Percentiles rank a stretch among this genome's conserved stretches.
phyloP scores from a whole-genome alignment of 2,329 filamentous ascomycete genomes.

The Myrmaecium sp. region DNA sequence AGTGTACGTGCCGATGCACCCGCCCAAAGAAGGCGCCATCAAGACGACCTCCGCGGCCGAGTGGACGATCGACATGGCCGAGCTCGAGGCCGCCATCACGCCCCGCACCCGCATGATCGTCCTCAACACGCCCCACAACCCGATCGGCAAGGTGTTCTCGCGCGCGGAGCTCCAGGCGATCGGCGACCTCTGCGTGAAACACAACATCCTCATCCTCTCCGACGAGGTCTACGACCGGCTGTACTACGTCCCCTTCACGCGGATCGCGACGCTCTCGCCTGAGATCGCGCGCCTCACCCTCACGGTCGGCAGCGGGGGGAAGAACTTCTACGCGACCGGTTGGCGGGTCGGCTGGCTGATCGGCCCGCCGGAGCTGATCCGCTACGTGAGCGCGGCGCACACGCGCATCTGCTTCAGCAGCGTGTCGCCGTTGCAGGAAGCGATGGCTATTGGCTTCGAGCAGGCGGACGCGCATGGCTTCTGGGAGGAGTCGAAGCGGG shows the following conservation, averaged over 20 bases:
- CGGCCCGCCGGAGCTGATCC: constrained; percentile 72
- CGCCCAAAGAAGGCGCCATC: constrained; percentile 61
- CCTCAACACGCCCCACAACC: constrained; percentile 78
- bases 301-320: constrained; percentile 89
- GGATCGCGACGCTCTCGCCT: constrained; percentile 77
- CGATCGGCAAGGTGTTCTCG: constrained; percentile 89
- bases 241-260: constrained; percentile 88
- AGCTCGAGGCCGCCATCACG: constrained; percentile 68
- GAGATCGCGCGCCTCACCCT: constrained; percentile 78
- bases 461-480: constrained; percentile 71
- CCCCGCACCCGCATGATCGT: constrained; percentile 93
- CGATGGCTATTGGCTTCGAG: constrained; percentile 85
- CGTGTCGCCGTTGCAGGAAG: constrained; percentile 86
- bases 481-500: constrained; percentile 66
- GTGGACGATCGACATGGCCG: constrained; percentile 73
- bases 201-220: constrained; percentile 77
- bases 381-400: constrained; percentile 82
- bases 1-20: constrained; percentile 87
- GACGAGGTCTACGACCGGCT: constrained; percentile 73
- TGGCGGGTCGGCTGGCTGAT: constrained; percentile 96
- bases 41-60: constrained; percentile 72
- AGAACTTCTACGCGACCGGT: constrained; percentile 96
- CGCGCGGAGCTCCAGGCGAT: constrained; percentile 68
- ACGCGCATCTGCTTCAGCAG: constrained; percentile 93
- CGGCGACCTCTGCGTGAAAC: constrained; percentile 74